Percentiles rank a stretch among this genome's conserved stretches.
These are phyloP conservation scores for Viridothelium virens DNA, from an alignment of 495 filamentous ascomycete species.

Conservation along the genomic window DNA sequence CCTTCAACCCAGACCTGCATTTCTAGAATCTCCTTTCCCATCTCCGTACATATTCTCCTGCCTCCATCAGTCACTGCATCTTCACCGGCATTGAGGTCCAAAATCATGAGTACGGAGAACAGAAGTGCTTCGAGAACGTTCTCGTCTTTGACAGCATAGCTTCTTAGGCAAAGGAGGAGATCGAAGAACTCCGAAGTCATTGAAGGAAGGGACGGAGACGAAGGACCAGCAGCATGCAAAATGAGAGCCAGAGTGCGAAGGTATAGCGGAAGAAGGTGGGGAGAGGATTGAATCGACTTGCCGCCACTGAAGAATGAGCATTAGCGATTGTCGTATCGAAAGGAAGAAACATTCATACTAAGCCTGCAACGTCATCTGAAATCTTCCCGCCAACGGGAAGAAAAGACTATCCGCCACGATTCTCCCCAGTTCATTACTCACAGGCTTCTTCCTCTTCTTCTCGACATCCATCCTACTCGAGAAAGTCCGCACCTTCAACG, in stretches of 20 bases:
- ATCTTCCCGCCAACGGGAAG: slow-evolving; percentile 57
- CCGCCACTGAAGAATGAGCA: not conserved
- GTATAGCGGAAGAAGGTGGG: slow-evolving; percentile 52
- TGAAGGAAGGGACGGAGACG: slow-evolving; percentile 52
- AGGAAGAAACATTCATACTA: slow-evolving; percentile 41
- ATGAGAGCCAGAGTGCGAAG: slow-evolving; percentile 60
- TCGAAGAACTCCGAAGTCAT: slow-evolving; percentile 67
- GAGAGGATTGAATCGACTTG: slow-evolving; percentile 36
- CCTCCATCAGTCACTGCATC: slow-evolving; percentile 38
- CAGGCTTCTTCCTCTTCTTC: slow-evolving; percentile 56
- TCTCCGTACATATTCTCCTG: slow-evolving; percentile 22
- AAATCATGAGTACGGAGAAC: slow-evolving; percentile 67
- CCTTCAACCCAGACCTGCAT: slow-evolving; percentile 63
- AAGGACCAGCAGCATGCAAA: slow-evolving; percentile 57
- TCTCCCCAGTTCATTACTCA: slow-evolving; percentile 65
- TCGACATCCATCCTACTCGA: slow-evolving; percentile 63
- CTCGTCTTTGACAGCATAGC: slow-evolving; percentile 44
- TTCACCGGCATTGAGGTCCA: slow-evolving; percentile 62
- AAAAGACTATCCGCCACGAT: slow-evolving; percentile 73
- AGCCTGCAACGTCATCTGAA: slow-evolving; percentile 42
- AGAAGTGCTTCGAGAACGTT: slow-evolving; percentile 64
- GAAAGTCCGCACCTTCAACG: slow-evolving; percentile 77
- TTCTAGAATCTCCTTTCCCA: slow-evolving; percentile 47
- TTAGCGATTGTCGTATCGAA: slow-evolving; percentile 19
- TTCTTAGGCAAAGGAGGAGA: slow-evolving; percentile 46